Evolutionary conservation across 78 protist species (phyloP).

Genomic region (Dictyostelium brefeldianum): DNA sequence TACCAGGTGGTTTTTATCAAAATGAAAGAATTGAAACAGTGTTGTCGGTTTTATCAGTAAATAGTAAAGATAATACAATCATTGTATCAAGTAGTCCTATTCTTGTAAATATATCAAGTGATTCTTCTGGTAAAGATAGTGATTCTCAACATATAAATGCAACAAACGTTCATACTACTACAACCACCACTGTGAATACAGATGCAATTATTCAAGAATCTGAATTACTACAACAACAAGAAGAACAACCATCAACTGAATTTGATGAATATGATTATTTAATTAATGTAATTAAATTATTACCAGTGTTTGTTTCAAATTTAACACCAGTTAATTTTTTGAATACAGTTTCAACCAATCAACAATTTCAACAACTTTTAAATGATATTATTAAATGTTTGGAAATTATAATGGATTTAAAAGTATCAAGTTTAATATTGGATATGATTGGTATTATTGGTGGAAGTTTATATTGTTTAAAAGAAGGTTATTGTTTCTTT

Average conservation of each 20-base stretch:
- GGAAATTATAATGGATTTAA: background rate
- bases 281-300: slow-evolving; percentile 3
- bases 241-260: background rate
- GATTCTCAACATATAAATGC: background rate
- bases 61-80: background rate
- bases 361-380: background rate
- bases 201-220: background rate
- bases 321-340: background rate
- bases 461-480: slow-evolving; percentile 33
- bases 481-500: slow-evolving; percentile 2
- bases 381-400: background rate
- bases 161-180: background rate
- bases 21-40: background rate
- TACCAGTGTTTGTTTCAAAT: slow-evolving; percentile 23
- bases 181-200: background rate
- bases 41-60: background rate
- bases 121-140: background rate
- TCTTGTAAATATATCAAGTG: background rate
- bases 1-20: background rate
- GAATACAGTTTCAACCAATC: background rate
- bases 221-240: background rate
- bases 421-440: background rate
- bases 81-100: background rate
- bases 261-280: background rate
- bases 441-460: slow-evolving; percentile 33